Conservation (phyloP, 2,329 filamentous ascomycete species). For the Phyllosticta citriasiana region DNA sequence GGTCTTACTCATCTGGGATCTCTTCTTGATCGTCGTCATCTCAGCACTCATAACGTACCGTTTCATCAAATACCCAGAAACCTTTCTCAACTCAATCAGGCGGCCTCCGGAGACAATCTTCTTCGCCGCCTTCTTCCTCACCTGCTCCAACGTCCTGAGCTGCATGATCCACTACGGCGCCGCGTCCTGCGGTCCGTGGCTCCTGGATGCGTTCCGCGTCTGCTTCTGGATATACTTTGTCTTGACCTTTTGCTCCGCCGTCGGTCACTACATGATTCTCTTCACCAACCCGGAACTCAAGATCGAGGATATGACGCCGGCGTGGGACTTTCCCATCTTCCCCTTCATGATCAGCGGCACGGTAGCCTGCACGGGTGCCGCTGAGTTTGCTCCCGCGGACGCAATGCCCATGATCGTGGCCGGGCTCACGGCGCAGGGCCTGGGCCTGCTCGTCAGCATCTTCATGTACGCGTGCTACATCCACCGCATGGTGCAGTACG, state of each 20-base stretch:
- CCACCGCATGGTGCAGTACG: conserved; percentile 56
- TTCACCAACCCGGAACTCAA: conserved; percentile 32
- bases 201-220: conserved; percentile 29
- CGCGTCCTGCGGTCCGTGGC: conserved; percentile 32
- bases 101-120: conserved; percentile 44
- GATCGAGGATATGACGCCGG: conserved; percentile 57
- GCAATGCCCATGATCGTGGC: conserved; percentile 56
- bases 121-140: conserved; percentile 34
- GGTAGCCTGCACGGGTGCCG: conserved; percentile 55
- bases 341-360: conserved; percentile 65
- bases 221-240: conserved; percentile 36
- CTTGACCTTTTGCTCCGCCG: conserved; percentile 29
- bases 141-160: conserved; percentile 33
- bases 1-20: conserved; percentile 41
- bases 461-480: conserved; percentile 68
- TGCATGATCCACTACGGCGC: conserved; percentile 30
- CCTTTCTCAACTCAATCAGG: conserved; percentile 36
- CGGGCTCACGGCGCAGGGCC: conserved; percentile 58
- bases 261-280: conserved; percentile 50
- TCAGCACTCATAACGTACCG: conserved; percentile 26
- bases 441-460: conserved; percentile 56
- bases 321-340: conserved; percentile 66
- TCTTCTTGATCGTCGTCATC: conserved; percentile 35
- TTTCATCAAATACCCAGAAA: conserved; percentile 35
- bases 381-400: conserved; percentile 46